phyloP scores from a whole-genome alignment of 352 stramenopile genomes.

The Phytophthora pistaciae region DNA sequence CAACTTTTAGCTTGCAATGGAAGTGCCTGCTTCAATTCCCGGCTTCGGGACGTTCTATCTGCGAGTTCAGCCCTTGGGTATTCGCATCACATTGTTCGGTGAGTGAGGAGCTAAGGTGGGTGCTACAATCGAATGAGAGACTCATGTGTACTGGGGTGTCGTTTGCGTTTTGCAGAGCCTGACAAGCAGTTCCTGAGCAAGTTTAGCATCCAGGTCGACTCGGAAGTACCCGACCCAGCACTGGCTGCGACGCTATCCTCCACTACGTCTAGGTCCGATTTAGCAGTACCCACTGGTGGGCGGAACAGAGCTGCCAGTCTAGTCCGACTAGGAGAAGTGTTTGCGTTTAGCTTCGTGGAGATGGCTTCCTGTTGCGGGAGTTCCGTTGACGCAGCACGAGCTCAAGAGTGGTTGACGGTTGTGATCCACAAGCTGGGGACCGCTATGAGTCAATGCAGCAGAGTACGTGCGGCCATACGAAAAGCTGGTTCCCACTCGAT shows the following conservation, averaged over 20 bases:
- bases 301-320: conserved; percentile 12
- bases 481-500: not conserved
- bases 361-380: conserved; percentile 74
- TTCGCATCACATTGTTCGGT: conserved; percentile 76
- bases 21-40: conserved; percentile 71
- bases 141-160: not conserved
- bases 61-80: conserved; percentile 53
- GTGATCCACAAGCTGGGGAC: conserved; percentile 69
- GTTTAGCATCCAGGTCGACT: conserved; percentile 53
- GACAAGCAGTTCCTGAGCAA: conserved; percentile 63
- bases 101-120: conserved; percentile 1
- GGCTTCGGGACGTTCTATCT: conserved; percentile 74
- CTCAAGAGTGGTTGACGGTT: conserved; percentile 69
- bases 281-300: not conserved
- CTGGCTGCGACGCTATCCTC: conserved; percentile 13
- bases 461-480: conserved; percentile 35
- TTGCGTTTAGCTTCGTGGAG: conserved; percentile 69
- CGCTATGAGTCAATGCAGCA: conserved; percentile 56
- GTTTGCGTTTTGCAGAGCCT: conserved; percentile 45
- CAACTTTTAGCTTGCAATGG: conserved; percentile 68
- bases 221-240: conserved; percentile 22
- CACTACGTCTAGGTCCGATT: conserved; percentile 7
- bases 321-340: conserved; percentile 22
- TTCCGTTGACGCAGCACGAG: conserved; percentile 50
- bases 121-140: not conserved